These are phyloP conservation scores for Rhodotorula babjevae DNA, from an alignment of 768 basidiomycete genomes.

Conservation along the genomic window DNA sequence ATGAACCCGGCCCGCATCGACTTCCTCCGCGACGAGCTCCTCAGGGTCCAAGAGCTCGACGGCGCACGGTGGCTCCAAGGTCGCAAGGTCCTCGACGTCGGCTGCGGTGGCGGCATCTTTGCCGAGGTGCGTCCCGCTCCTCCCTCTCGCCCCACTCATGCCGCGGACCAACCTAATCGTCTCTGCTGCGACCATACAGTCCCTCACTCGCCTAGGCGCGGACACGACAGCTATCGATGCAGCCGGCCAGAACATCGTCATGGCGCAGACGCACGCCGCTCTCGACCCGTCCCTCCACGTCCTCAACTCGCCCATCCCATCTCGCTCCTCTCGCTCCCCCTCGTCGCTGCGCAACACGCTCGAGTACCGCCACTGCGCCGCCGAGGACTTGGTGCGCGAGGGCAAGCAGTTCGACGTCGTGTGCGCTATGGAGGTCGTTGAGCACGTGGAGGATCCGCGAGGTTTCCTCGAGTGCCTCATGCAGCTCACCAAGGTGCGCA, in stretches of 20 bases:
- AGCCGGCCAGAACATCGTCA: constrained; percentile 74
- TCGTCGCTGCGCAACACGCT: constrained; percentile 57
- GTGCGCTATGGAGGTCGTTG: constrained; percentile 95
- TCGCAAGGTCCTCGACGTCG: constrained; percentile 76
- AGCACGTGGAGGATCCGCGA: constrained; percentile 90
- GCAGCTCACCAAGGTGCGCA: constrained; percentile 73
- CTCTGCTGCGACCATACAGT: too few relatives aligned
- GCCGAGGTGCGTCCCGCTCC: constrained; percentile 64
- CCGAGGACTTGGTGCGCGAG: constrained; percentile 62
- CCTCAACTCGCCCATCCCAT: constrained; percentile 70
- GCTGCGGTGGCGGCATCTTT: constrained; percentile 90
- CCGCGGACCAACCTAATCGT: too few relatives aligned
- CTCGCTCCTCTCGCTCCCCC: constrained; percentile 63
- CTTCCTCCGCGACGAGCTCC: constrained; percentile 61
- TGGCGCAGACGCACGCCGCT: constrained; percentile 75
- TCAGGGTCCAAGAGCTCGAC: constrained; percentile 53
- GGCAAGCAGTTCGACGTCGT: constrained; percentile 79
- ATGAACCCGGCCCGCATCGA: constrained; percentile 90
- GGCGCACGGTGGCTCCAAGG: constrained; percentile 55
- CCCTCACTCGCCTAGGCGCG: constrained; percentile 79
- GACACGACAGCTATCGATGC: constrained; percentile 89
- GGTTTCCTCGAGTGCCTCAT: constrained; percentile 77
- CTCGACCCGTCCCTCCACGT: constrained; percentile 82
- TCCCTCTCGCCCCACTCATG: too few relatives aligned
- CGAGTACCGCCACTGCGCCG: constrained; percentile 66